Evolutionary conservation across 106 monocot genomes (phyloP), one percentile per base, ranked within the genome.

Genomic region (Chionographis japonica): DNA sequence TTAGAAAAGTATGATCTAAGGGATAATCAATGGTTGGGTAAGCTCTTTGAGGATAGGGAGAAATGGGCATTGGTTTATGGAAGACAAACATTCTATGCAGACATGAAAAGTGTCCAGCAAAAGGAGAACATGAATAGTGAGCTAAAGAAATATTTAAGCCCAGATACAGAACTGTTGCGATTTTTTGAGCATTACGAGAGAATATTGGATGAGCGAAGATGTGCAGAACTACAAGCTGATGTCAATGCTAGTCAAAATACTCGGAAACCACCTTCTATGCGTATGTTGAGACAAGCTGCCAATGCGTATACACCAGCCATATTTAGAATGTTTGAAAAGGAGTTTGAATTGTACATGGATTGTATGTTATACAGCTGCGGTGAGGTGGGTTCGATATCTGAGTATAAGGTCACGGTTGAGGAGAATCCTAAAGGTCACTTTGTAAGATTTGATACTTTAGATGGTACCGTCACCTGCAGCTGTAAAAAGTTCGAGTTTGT

Each of bases 281-380:
- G 83, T 37, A 77, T 90, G 62, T 67, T 90, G 65, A 81, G 66
- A 76, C 90, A 90, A 78, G 91, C 91, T 71, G 75, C 81, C 5
- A 77, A 60, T 74, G 70, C 58, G 1, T 85, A 87, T 68, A 87
- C 91, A 16, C 84, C 79, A 38, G 66, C 81, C 49, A 77, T 77
- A 18, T 91, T 73, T 77, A 79, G 79, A 74, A 81, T 91, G 74
- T 91, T 91, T 61, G 84, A 91, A 68, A 82, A 72, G n/a, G 91
- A 91, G 69, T 84, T 81, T 56, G 81, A 91, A 70, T 68, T 84
- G 53, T 87, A 77, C 63, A 80, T 84, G 87, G 81, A 87, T 69
- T 87, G 83, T 66, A 74, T 81, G 66, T 37, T 87, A 56, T 78
- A 84, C 63, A 77, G 62, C 58, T 82, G 65, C 61, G 75, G 76